Conservation (phyloP, 2,329 filamentous ascomycete genomes). For the Penicillium capsulatum region DNA sequence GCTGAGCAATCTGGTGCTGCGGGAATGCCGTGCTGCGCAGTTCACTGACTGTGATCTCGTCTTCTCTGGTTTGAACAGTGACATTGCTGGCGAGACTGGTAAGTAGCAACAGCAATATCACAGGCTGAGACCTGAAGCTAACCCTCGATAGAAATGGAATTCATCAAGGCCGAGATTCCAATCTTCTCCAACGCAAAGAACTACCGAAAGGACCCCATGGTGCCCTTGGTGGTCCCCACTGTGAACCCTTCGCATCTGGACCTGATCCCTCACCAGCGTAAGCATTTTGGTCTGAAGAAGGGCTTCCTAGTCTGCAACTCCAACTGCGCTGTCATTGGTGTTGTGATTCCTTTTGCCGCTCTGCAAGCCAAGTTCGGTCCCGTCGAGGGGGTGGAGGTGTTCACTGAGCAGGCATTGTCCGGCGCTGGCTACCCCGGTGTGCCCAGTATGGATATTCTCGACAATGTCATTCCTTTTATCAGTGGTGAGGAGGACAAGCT, state of each 20-base stretch:
- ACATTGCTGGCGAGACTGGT: slow-evolving; percentile 91
- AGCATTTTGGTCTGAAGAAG: slow-evolving; percentile 66
- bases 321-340: slow-evolving; percentile 94
- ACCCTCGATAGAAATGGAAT: slow-evolving; percentile 68
- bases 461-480: slow-evolving; percentile 95
- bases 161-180: slow-evolving; percentile 79
- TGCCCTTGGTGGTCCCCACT: slow-evolving; percentile 90
- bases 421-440: slow-evolving; percentile 69
- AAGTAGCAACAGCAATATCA: slow-evolving; percentile 16
- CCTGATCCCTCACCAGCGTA: slow-evolving; percentile 83
- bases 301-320: slow-evolving; percentile 97
- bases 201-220: slow-evolving; percentile 83
- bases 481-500: slow-evolving; percentile 93
- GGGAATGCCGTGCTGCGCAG: slow-evolving; percentile 74
- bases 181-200: slow-evolving; percentile 99
- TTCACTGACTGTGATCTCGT: slow-evolving; percentile 89
- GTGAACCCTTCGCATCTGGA: slow-evolving; percentile 86
- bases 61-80: slow-evolving; percentile 87
- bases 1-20: slow-evolving; percentile 75
- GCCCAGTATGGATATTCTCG: slow-evolving; percentile 88
- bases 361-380: slow-evolving; percentile 81
- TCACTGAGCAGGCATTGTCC: slow-evolving; percentile 92
- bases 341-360: slow-evolving; percentile 91
- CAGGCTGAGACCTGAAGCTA: not conserved
- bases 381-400: slow-evolving; percentile 71